Evolutionary conservation across 2,329 filamentous ascomycete genomes (phyloP), one percentile per base, ranked within the genome.

Genomic region (Chaetomium sp.): DNA sequence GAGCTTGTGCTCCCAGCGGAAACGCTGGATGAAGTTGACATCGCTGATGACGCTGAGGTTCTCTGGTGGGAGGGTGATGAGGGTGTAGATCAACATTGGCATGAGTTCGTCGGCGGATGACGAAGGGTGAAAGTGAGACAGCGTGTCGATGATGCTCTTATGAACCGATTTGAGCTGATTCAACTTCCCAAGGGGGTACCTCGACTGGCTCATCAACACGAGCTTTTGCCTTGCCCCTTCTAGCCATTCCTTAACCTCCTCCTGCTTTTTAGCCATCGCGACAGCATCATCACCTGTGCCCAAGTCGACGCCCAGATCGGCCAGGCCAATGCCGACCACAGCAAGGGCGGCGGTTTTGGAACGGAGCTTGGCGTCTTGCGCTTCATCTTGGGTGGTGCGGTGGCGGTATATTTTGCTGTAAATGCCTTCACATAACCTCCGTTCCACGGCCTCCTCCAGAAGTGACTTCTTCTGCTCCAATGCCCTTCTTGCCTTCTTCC

Each of bases 51-150:
- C 87, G 69, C 91, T 89, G 48, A 97, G 85, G 37, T 86, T 82
- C 70, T 94, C 88, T 0, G 91, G 88, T 0, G 90, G 87, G 45
- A 91, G 86, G 2, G 91, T 96, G 68, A 99, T 95, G 58, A 99
- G 80, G 0, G 91, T 89, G 73, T 95, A 99, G 59, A 99, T 99
- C 60, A 99, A 79, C 70, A 95, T 96, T 0, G 94, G 94, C 69
- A 99, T 85, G 53, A 99, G 95, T 72, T 97, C 94, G 68, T 99
- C 94, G 2, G 94, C 94, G 1, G 94, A 97, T 0, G 94, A 96
- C 0, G 91, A 85, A 14, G 81, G 82, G 59, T 85, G 82, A 57
- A 86, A 85, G 63, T 83, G 78, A 4, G 82, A 79, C 49, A 86
- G 70, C 1, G 91, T 91, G 69, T 97, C 92, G 49, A 99, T 94